phyloP scores from a whole-genome alignment of 2,329 filamentous ascomycete genomes.

The Pochonia chlamydosporia region DNA sequence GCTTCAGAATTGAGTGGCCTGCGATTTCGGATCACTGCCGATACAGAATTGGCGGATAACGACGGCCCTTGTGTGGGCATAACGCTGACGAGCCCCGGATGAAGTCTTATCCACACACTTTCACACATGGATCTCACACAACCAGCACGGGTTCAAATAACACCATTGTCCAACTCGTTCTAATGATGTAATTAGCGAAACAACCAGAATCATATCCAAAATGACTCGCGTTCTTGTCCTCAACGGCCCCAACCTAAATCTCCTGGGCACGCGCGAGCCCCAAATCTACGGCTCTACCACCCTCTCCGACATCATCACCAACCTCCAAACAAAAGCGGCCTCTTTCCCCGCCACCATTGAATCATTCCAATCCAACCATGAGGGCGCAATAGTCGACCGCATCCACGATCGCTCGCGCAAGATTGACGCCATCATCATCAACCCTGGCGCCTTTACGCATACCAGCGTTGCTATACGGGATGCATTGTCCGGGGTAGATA shows the following conservation, averaged over 20 bases:
- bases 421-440: slow-evolving; percentile 66
- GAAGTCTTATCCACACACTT: slow-evolving; percentile 19
- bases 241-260: slow-evolving; percentile 80
- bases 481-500: slow-evolving; percentile 60
- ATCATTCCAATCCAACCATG: slow-evolving; percentile 71
- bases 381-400: slow-evolving; percentile 67
- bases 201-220: slow-evolving; percentile 1
- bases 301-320: slow-evolving; percentile 52
- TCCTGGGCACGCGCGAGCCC: slow-evolving; percentile 70
- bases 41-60: background rate
- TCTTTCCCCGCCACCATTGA: slow-evolving; percentile 43
- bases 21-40: background rate
- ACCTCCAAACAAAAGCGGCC: slow-evolving; percentile 43
- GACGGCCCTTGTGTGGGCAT: background rate
- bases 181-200: no score
- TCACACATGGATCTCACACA: background rate
- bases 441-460: slow-evolving; percentile 70
- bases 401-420: slow-evolving; percentile 57
- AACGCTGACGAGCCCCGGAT: slow-evolving; percentile 10
- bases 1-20: background rate
- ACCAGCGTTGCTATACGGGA: slow-evolving; percentile 73
- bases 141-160: background rate
- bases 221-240: slow-evolving; percentile 59
- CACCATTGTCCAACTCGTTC: no score
- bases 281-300: slow-evolving; percentile 67